phyloP scores from a whole-genome alignment of 257 asterid genomes.

The Apocynum venetum region DNA sequence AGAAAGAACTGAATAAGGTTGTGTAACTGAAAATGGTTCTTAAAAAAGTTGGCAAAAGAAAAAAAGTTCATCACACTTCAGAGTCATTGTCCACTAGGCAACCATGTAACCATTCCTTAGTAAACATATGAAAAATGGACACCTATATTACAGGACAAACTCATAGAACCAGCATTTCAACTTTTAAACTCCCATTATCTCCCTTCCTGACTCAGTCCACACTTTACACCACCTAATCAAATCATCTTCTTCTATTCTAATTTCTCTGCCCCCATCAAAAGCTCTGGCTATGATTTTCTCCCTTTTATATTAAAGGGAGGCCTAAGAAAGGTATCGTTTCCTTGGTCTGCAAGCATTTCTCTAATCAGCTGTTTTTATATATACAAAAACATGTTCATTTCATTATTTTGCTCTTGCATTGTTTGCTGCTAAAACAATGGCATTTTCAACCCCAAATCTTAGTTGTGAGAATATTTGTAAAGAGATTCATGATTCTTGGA shows the following conservation, averaged over 20 bases:
- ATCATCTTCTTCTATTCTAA: conserved; percentile 3
- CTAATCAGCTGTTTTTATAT: not conserved
- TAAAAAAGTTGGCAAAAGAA: conserved; percentile 11
- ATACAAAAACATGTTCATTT: not conserved
- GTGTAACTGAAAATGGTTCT: conserved; percentile 1
- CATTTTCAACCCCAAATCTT: conserved; percentile 21
- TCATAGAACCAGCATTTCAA: not conserved
- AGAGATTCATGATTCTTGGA: conserved; percentile 36
- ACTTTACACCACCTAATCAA: not conserved
- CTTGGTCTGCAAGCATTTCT: conserved; percentile 24
- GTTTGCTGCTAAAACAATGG: conserved; percentile 20
- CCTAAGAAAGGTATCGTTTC: conserved; percentile 1
- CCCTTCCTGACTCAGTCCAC: conserved; percentile 14
- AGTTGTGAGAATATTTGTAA: conserved; percentile 36
- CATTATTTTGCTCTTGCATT: not conserved
- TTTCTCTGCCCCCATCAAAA: not conserved
- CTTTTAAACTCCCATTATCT: not conserved
- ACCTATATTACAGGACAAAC: not conserved
- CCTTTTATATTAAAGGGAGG: not conserved
- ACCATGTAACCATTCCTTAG: conserved; percentile 9
- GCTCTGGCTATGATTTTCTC: not conserved
- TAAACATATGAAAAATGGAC: conserved; percentile 5
- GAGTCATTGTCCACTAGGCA: conserved; percentile 21
- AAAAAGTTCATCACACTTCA: conserved; percentile 9
- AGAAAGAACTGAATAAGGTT: not conserved